Evolutionary conservation across 192 early-diverging fungal species (phyloP).

Genomic region (Podila clonocystis): DNA sequence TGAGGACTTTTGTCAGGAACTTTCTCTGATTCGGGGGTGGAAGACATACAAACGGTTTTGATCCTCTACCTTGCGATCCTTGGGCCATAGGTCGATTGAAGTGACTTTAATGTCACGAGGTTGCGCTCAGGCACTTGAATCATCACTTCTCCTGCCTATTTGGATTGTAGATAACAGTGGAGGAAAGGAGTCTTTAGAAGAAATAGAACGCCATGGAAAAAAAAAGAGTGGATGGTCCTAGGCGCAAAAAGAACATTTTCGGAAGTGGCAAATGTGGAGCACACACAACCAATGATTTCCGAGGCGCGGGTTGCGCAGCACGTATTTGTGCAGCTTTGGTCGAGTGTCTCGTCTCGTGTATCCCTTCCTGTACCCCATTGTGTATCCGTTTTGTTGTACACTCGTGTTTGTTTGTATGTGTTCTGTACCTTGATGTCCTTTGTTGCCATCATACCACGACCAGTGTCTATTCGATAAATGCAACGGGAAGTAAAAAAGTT

Average conservation of each 20-base stretch:
- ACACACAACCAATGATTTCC: too few relatives aligned
- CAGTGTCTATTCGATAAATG: slow-evolving; percentile 52
- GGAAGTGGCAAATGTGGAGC: too few relatives aligned
- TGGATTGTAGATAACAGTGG: neutral
- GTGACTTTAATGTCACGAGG: slow-evolving; percentile 54
- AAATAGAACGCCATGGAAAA: neutral
- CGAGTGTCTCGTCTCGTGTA: slow-evolving; percentile 9
- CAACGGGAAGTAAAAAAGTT: too few relatives aligned
- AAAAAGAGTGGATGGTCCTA: neutral
- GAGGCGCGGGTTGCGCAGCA: neutral
- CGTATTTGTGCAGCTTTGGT: neutral
- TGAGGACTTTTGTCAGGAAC: neutral
- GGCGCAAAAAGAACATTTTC: neutral
- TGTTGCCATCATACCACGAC: slow-evolving; percentile 71
- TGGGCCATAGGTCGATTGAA: slow-evolving; percentile 52
- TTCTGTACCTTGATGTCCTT: slow-evolving; percentile 54
- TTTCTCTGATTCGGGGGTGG: neutral
- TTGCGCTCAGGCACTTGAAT: slow-evolving; percentile 60
- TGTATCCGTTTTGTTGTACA: neutral
- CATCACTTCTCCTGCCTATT: slow-evolving; percentile 62
- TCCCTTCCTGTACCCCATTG: neutral
- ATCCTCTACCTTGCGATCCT: slow-evolving; percentile 30
- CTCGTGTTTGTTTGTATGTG: too few relatives aligned
- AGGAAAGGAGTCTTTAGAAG: neutral
- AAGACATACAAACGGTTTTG: neutral